Base-by-base conservation (phyloP, 2,329 filamentous ascomycete genomes). In the Chaetomiaceae sp. region DNA sequence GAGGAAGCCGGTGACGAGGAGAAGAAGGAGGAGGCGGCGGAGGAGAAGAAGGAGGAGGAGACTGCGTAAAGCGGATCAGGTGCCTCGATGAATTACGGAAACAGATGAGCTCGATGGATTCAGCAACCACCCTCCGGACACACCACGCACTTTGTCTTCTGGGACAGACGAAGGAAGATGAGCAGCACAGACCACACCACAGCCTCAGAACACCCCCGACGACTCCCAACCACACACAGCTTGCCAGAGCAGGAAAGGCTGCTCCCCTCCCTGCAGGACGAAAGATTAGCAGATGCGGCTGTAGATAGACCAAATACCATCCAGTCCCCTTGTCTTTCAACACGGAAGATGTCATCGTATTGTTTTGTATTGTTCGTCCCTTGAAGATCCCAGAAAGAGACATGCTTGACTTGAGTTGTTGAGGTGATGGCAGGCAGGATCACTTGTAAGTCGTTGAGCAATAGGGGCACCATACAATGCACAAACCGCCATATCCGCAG, bases 1-100 rank as follows among this genome's bases (percentile, higher is more conserved):
- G 58, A 54, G 20, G 51, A 59, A 35, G 56, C 55, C 18, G 59
- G 64, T 51, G 56, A 57, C 36, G 47, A 60, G 48, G 55, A 58
- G 49, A 51, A 58, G 45, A 55, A 62, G 48, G 47, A 57, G 27
- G 53, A 57, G 40, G 35, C 40, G 24, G 24, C 38, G 17, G 47
- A 49, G 38, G 51, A 52, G 48, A 49, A 56, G 50, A 54, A 58
- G 52, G 44, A 56, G 49, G 54, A 60, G 54, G 52, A 53, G 47
- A 47, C 52, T 20, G 53, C 51, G 10, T 51, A 50, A 49, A 38
- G 20, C 19, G n/a, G 37, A 18, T 4, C 11, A 15, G 29, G n/a
- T n/a, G 11, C 4, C 19, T 15, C 46, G 30, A 37, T 24, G 38
- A 40, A 47, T 52, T 48, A 52, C 44, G 48, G 42, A 46, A 49